Evolutionary conservation across 352 stramenopile genomes (phyloP), one percentile per base, ranked within the genome.

Genomic region (Halophytophthora polymorphica): DNA sequence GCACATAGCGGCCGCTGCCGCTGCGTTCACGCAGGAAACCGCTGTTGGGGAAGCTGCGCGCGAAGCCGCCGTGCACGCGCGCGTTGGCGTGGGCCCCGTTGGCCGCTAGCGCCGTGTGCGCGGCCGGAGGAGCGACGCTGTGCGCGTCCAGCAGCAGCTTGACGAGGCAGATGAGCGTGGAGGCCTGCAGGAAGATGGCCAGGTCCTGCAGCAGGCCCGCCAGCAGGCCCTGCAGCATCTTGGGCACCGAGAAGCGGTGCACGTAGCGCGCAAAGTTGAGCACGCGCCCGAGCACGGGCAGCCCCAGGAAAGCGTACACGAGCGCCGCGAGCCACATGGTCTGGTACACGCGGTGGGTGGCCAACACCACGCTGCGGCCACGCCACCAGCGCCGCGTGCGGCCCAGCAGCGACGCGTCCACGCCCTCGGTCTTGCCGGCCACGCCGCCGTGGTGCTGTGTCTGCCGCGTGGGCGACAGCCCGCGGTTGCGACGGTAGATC

Each of bases 321-420:
- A 89, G 66, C 43, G 75, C 62, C 2, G 72, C 74, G 29, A 84
- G 70, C 77, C 74, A 88, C 57, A 88, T 57, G 37, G 70, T 88
- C 56, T 83, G 74, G 45, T 66, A 68, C 40, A 85, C 56, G 49
- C 64, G 50, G 35, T 77, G 69, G n/a, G 62, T 68, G 28, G 61
- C 59, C 29, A 77, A 36, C 13, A 71, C 13, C 0, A 71, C 47
- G 29, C 40, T 51, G 11, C 56, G 53, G 13, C 59, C 53, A 45
- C 61, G 45, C 51, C 54, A 74, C 66, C 59, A 73, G 49, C 54
- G 61, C 36, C 54, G 36, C 31, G 57, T 59, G 17, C 57, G 61
- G 6, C 45, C 56, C 2, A 64, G 28, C 7, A 73, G 38, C 10
- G 64, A 69, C 42, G 54, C 37, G 37, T 73, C 55, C 23, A 51